Base-by-base conservation (phyloP, 768 basidiomycete species). In the Tubosaeta sp. region DNA sequence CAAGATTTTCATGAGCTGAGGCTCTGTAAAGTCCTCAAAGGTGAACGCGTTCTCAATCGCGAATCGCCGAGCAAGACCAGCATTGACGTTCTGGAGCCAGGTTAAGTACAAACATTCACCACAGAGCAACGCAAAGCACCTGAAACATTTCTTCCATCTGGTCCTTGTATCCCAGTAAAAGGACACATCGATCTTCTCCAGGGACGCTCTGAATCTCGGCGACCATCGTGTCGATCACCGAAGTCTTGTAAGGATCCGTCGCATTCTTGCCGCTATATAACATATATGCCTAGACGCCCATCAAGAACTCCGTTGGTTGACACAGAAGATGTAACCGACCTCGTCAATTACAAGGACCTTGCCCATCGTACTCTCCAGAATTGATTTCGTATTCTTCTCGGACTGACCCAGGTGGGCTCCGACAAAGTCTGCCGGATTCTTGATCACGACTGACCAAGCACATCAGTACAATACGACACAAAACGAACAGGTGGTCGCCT, bases 91-190 rank as follows among this genome's bases (percentile, higher is more conserved):
- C 85, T 87, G 39, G 3, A 31, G 32, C 49, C 21, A 51, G 19
- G 9, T 16, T 16, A 3, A 3, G 22, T 12, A 5, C 1, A 2
- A n/a, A 43, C 7, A 18, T 36, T 36, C 18, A n/a, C 4, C 13
- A 16, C 21, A 18, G 8, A 14, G 5, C 13, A 1, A 14, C 12
- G n/a, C 12, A 32, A 19, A 62, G 52, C 60, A 86, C 86, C 71
- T 84, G 83, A 63, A 88, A 87, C 86, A 88, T 87, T 19, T 86
- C 81, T 24, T 69, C 63, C 76, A 87, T 87, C 57, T 86, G 72
- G 1, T 78, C 72, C 49, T 81, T 79, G 63, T 87, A 87, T 8
- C 86, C 86, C 2, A 85, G 60, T 24, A 87, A 62, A 29, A 87
- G 69, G 1, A 87, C 82, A 46, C 83, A 85, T 3, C 84, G 75